These are phyloP conservation scores for Penicillium samsonianum DNA, from an alignment of 495 filamentous ascomycete species.

Conservation along the genomic window DNA sequence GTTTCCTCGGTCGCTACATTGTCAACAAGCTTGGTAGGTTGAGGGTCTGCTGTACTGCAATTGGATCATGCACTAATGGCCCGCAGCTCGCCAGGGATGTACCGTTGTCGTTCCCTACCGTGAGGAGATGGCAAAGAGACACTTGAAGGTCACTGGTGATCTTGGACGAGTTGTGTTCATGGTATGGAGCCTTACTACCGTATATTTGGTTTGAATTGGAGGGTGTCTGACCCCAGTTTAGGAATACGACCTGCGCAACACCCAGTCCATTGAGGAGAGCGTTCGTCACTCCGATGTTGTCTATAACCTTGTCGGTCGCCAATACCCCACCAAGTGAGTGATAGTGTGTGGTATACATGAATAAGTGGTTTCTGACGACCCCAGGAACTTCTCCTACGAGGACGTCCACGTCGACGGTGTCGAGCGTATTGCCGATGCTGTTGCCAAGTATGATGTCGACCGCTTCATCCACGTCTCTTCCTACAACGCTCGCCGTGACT, in stretches of 20 bases:
- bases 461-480: conserved; percentile 96
- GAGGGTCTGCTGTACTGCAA: conserved; percentile 3
- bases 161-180: conserved; percentile 85
- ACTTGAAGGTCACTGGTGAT: conserved; percentile 93
- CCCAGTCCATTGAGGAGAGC: conserved; percentile 90
- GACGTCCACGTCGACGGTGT: conserved; percentile 94
- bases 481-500: conserved; percentile 82
- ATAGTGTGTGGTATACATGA: not conserved
- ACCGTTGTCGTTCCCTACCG: conserved; percentile 91
- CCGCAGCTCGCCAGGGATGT: conserved; percentile 81
- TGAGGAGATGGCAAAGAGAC: conserved; percentile 96
- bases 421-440: conserved; percentile 93
- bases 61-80: conserved; percentile 35
- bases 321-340: conserved; percentile 92
- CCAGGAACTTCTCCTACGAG: conserved; percentile 86
- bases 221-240: conserved; percentile 34
- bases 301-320: conserved; percentile 90
- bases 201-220: conserved; percentile 3
- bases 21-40: conserved; percentile 87
- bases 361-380: conserved; percentile 21
- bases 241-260: conserved; percentile 97
- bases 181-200: conserved; percentile 44
- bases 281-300: conserved; percentile 97
- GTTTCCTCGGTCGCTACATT: conserved; percentile 95
- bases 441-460: conserved; percentile 97